Percentiles rank a stretch among this genome's conserved stretches.
phyloP scores from a whole-genome alignment of 1,139 yeast species.

The Wickerhamomyces sp. region DNA sequence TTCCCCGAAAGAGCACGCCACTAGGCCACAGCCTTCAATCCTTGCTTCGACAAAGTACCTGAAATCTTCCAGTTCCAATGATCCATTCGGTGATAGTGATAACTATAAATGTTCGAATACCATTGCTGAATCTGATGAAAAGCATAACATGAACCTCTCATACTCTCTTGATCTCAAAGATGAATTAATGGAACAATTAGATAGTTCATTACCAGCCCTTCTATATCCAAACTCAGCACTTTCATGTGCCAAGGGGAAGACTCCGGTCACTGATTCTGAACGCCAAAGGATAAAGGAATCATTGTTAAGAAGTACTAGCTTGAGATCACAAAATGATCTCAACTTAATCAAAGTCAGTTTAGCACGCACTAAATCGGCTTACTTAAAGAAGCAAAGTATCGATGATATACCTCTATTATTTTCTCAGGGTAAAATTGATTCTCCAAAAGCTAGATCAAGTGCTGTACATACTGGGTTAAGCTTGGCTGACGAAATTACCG shows the following conservation, averaged over 20 bases:
- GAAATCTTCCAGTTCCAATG: too few relatives aligned
- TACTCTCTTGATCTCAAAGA: not conserved
- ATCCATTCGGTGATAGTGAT: too few relatives aligned
- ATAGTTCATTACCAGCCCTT: conserved; percentile 6
- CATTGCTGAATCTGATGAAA: too few relatives aligned
- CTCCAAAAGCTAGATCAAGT: not conserved
- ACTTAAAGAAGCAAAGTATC: conserved; percentile 1
- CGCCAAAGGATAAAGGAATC: conserved; percentile 6
- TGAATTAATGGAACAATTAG: not conserved
- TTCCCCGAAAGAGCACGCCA: not conserved
- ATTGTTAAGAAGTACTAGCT: conserved; percentile 3
- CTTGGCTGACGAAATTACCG: too few relatives aligned
- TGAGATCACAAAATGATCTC: conserved; percentile 5
- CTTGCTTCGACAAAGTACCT: not conserved
- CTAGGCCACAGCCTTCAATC: not conserved
- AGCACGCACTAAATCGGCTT: conserved; percentile 9
- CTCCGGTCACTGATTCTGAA: not conserved
- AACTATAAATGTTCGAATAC: too few relatives aligned
- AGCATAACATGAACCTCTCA: not conserved
- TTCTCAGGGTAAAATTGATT: conserved; percentile 8
- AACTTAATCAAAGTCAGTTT: conserved; percentile 7
- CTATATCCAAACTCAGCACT: not conserved
- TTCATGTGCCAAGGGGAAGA: too few relatives aligned
- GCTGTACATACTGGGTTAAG: not conserved
- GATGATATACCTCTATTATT: conserved; percentile 14